These are phyloP conservation scores for Grigorovia yakushimaensis DNA, from an alignment of 805 yeast species.

Conservation along the genomic window DNA sequence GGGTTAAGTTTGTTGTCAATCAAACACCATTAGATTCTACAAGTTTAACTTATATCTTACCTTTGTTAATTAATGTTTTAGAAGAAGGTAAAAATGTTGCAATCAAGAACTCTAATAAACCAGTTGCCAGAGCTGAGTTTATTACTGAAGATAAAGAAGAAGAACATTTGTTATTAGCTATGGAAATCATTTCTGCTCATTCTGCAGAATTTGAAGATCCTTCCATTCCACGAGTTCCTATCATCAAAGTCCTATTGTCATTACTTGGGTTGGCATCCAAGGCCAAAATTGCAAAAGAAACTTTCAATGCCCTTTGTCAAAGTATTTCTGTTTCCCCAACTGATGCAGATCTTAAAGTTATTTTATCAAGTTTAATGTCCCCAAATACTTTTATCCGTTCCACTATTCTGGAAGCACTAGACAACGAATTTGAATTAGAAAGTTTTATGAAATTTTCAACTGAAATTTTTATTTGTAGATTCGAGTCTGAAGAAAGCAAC, in stretches of 20 bases:
- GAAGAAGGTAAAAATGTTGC: constrained; percentile 54
- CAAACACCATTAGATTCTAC: constrained; percentile 60
- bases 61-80: constrained; percentile 60
- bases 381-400: constrained; percentile 65
- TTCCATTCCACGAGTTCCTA: constrained; percentile 57
- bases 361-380: constrained; percentile 48
- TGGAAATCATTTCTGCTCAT: constrained; percentile 65
- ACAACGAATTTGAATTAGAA: constrained; percentile 57
- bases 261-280: constrained; percentile 67
- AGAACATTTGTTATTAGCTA: constrained; percentile 67
- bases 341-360: constrained; percentile 44
- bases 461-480: constrained; percentile 71
- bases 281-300: constrained; percentile 75
- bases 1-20: constrained; percentile 63
- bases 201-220: constrained; percentile 58
- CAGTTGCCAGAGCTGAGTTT: constrained; percentile 51
- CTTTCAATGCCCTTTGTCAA: constrained; percentile 68
- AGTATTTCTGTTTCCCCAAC: constrained; percentile 57
- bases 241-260: constrained; percentile 52
- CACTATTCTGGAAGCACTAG: constrained; percentile 73
- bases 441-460: constrained; percentile 40
- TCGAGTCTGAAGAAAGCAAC: constrained; percentile 57
- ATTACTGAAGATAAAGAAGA: constrained; percentile 81
- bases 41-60: constrained; percentile 64
- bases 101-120: constrained; percentile 42